These are phyloP conservation scores for Tuber calosporum DNA, from an alignment of 495 filamentous ascomycete genomes.

Conservation along the genomic window DNA sequence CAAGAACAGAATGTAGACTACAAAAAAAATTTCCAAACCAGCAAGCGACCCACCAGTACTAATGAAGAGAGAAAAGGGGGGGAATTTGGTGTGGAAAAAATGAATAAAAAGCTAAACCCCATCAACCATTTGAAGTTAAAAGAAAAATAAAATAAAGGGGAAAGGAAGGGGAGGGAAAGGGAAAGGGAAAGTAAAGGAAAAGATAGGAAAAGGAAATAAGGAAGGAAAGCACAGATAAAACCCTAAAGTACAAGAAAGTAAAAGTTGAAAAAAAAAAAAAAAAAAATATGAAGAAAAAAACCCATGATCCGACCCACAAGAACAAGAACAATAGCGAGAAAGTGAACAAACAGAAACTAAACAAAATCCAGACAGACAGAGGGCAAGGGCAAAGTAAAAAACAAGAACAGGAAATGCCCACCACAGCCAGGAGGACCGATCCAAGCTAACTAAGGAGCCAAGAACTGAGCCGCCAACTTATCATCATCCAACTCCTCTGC, in stretches of 20 bases:
- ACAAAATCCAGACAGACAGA: background rate
- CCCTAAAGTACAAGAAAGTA: background rate
- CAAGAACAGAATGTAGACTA: background rate
- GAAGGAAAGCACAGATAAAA: background rate
- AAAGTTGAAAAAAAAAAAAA: background rate
- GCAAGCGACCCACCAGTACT: background rate
- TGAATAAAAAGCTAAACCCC: background rate
- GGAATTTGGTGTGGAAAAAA: background rate
- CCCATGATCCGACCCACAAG: background rate
- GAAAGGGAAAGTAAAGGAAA: background rate
- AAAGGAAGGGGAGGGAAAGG: background rate
- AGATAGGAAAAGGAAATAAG: background rate
- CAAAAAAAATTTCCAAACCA: background rate
- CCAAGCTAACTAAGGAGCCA: constrained; percentile 13
- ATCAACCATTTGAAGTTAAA: background rate
- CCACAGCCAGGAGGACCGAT: background rate
- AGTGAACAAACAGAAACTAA: background rate
- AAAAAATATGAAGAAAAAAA: background rate
- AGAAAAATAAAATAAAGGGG: background rate
- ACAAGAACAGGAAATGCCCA: background rate
- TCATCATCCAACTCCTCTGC: constrained; percentile 25
- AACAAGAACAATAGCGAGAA: background rate
- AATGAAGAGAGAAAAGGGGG: background rate
- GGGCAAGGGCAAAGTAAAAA: no score
- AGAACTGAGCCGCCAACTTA: constrained; percentile 32